Evolutionary conservation across 768 basidiomycete species (phyloP).

Genomic region (Fomitopsis pulvina): DNA sequence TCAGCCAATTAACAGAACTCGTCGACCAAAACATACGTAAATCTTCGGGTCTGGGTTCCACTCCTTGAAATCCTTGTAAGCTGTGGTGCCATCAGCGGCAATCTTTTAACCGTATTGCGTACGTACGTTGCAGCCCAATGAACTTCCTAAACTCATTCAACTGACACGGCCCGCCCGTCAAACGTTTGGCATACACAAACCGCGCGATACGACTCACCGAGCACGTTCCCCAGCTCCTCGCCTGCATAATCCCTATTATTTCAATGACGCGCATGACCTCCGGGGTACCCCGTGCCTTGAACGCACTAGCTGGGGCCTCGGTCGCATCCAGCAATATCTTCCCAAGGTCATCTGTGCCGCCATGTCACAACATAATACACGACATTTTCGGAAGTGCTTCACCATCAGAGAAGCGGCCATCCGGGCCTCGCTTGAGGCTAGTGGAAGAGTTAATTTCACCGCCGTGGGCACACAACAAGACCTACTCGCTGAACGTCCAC

Average conservation of each 20-base stretch:
- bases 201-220: slow-evolving; percentile 2
- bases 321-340: slow-evolving; percentile 40
- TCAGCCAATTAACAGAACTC: not conserved
- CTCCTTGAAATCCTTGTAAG: slow-evolving; percentile 56
- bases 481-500: slow-evolving; percentile 4
- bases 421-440: slow-evolving; percentile 27
- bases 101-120: not conserved
- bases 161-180: slow-evolving; percentile 12
- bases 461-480: not conserved
- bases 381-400: not conserved
- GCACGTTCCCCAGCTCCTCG: slow-evolving; percentile 43
- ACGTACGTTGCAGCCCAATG: slow-evolving; percentile 53
- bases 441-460: not conserved
- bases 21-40: slow-evolving; percentile 30
- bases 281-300: slow-evolving; percentile 42
- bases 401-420: slow-evolving; percentile 27
- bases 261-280: slow-evolving; percentile 43
- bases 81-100: slow-evolving; percentile 24
- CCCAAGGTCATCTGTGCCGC: slow-evolving; percentile 24
- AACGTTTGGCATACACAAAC: not conserved
- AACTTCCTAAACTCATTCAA: slow-evolving; percentile 71
- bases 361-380: not conserved
- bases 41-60: slow-evolving; percentile 65
- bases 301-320: slow-evolving; percentile 37
- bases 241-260: slow-evolving; percentile 49